These are phyloP conservation scores for Oxytropis ochrocephala DNA, from an alignment of 306 rosid genomes.

Conservation along the genomic window DNA sequence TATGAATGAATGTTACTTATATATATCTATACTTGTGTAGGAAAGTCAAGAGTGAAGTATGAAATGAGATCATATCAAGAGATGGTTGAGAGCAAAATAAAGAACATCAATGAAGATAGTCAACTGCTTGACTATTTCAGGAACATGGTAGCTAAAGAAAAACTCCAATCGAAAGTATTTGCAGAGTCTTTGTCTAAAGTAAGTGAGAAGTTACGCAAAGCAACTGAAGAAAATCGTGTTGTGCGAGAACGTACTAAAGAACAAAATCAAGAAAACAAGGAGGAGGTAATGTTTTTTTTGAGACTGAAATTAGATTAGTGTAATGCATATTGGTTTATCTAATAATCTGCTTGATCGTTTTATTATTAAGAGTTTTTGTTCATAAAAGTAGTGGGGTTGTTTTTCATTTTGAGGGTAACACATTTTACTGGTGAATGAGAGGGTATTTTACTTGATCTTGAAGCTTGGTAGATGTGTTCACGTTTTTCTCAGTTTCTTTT, in stretches of 20 bases:
- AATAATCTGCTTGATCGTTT: background rate
- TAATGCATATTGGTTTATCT: background rate
- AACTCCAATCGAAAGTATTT: conserved; percentile 27
- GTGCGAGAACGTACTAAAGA: conserved; percentile 32
- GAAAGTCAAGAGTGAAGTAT: conserved; percentile 34
- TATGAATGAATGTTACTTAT: background rate
- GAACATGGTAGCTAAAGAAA: conserved; percentile 28
- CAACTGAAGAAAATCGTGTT: conserved; percentile 26
- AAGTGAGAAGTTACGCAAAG: conserved; percentile 33
- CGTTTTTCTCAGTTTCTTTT: background rate
- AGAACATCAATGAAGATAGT: conserved; percentile 29
- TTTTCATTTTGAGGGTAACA: background rate
- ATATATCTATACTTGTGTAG: conserved; percentile 9
- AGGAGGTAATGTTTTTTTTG: conserved; percentile 39
- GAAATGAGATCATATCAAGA: conserved; percentile 44
- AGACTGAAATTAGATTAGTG: background rate
- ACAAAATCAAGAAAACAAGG: conserved; percentile 36
- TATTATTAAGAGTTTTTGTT: background rate
- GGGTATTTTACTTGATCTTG: background rate
- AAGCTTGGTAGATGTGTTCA: background rate
- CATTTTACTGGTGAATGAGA: background rate
- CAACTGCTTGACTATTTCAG: conserved; percentile 35
- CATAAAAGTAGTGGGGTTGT: background rate
- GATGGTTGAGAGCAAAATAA: conserved; percentile 42
- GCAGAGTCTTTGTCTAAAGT: conserved; percentile 23